Conservation (phyloP, 2,329 filamentous ascomycete species). For the Talaromyces sp. region DNA sequence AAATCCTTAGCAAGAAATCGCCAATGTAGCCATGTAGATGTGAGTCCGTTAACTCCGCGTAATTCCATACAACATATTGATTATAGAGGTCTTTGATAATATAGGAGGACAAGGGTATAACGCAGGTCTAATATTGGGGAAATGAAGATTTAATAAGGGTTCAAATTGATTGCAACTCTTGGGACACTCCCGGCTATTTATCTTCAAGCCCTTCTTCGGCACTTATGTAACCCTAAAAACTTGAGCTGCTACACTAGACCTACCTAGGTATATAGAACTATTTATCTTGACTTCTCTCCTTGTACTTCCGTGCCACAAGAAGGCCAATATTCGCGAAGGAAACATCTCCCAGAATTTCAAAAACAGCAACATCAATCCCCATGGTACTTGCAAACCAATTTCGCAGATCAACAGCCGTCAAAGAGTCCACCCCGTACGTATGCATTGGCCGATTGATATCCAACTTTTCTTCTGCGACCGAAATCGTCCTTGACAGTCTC, state of each 20-base stretch:
- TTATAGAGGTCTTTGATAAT: background rate
- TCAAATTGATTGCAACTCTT: background rate
- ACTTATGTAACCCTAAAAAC: background rate
- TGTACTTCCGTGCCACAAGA: background rate
- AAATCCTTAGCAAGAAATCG: background rate
- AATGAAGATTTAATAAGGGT: background rate
- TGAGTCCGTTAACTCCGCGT: background rate
- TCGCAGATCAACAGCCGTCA: background rate
- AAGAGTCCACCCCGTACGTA: background rate
- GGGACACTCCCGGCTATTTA: background rate
- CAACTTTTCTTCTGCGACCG: background rate
- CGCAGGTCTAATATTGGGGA: background rate
- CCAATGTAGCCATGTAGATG: background rate
- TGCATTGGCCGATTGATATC: background rate
- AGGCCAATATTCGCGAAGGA: background rate
- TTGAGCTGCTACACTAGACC: no score
- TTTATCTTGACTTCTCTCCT: background rate
- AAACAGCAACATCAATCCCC: background rate
- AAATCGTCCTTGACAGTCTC: background rate
- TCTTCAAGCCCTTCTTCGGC: background rate
- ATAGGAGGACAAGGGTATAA: background rate
- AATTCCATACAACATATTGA: background rate
- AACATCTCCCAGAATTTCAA: background rate
- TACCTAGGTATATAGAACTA: background rate
- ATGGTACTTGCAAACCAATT: background rate